These are phyloP conservation scores for Phanerodontia chrysosporium DNA, from an alignment of 768 basidiomycete genomes.

Conservation along the genomic window DNA sequence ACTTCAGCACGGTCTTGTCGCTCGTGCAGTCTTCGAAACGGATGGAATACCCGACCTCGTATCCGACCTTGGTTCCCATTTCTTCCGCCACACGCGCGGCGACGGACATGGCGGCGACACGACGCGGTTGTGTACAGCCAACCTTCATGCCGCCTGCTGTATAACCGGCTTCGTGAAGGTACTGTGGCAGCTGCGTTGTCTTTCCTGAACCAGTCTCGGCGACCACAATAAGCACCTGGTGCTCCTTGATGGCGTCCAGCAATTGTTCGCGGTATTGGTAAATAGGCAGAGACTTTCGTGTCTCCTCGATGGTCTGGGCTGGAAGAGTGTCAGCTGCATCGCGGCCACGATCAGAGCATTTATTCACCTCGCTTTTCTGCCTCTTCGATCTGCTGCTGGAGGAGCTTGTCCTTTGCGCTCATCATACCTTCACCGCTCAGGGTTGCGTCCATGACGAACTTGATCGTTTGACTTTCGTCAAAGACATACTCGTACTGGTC, in stretches of 20 bases:
- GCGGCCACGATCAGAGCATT: background rate
- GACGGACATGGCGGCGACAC: constrained; percentile 99
- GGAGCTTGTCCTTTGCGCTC: constrained; percentile 79
- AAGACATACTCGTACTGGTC: constrained; percentile 97
- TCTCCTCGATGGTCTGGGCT: constrained; percentile 91
- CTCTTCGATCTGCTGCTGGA: constrained; percentile 86
- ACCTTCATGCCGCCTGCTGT: constrained; percentile 84
- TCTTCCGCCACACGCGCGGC: constrained; percentile 99
- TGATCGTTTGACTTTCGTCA: constrained; percentile 95
- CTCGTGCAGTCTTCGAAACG: constrained; percentile 99
- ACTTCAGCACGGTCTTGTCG: constrained; percentile 97
- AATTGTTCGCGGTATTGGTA: constrained; percentile 85
- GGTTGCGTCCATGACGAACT: constrained; percentile 84
- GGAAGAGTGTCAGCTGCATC: constrained; percentile 9
- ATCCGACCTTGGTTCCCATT: constrained; percentile 95
- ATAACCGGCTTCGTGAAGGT: constrained; percentile 96
- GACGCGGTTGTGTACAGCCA: constrained; percentile 96
- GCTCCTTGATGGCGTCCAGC: constrained; percentile 81
- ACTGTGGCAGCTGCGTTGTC: constrained; percentile 97
- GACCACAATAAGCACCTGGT: constrained; percentile 95
- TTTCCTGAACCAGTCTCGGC: constrained; percentile 99
- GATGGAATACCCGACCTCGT: constrained; percentile 99
- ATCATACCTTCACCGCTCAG: constrained; percentile 64
- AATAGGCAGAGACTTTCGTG: constrained; percentile 90
- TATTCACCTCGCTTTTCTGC: constrained; percentile 78